Base-by-base conservation (phyloP, 257 asterid genomes). In the Nicotiana undulata region DNA sequence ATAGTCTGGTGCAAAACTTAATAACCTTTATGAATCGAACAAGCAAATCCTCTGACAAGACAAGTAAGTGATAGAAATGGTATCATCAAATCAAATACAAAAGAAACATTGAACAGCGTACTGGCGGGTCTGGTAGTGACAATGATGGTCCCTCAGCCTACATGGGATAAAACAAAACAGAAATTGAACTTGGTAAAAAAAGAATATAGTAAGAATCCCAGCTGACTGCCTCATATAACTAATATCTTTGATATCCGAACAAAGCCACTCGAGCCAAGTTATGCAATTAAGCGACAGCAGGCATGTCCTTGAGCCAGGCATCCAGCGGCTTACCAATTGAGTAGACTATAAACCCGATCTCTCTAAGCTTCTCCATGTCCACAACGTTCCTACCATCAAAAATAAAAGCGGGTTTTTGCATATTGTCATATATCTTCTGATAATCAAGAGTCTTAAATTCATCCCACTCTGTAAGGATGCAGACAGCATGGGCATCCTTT, bases 301-400 rank as follows among this genome's bases (percentile, higher is more conserved):
- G 95, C 95, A 91, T 91, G 86, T 91, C 95, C 90, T 89, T 91
- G 81, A 91, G 93, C 95, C 94, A 90, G 32, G 93, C 90, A 65
- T 90, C 94, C 4, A 90, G 86, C 3, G 94, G 94, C 89, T 90
- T 90, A 49, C 94, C 95, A 58, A 91, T 91, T 1, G 95, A 86
- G 91, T 91, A 89, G 52, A 91, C 95, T 18, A 91, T 91, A 12
- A 91, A 91, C 2, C 95, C 95, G 4, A 91, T 91, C 59, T 89
- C 90, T 84, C 95, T 85, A 40, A 91, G 92, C 92, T 89, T 88
- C n/a, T 84, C 88, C 5, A 55, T 81, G 52, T 91, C 86, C 16
- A 88, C 85, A 32, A 88, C 75, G 46, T 86, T 91, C 88, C 95
- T 86, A 31, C 95, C 95, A 32, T 91, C 95, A 22, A 91, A 91